phyloP scores from a whole-genome alignment of 2,329 filamentous ascomycete genomes.

The Bipolaris zeicola region DNA sequence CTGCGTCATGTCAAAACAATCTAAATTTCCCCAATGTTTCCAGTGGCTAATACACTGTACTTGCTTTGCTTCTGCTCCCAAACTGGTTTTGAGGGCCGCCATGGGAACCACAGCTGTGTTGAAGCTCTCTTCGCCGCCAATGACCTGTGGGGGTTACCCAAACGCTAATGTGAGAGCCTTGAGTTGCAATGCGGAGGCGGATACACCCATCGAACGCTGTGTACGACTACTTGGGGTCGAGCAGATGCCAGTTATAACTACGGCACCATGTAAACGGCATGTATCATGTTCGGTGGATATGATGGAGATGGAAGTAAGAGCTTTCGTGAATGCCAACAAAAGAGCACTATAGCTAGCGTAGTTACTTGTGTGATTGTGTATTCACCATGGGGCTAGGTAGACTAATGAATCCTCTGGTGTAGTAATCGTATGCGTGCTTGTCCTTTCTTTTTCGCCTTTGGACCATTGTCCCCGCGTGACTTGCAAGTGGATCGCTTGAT shows the following conservation, averaged over 20 bases:
- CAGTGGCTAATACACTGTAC: background rate
- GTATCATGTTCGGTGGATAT: slow-evolving; percentile 2
- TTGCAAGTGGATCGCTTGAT: background rate
- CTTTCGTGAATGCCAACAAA: background rate
- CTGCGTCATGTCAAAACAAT: background rate
- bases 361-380: too few species aligned
- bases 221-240: slow-evolving; percentile 7
- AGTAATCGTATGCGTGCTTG: background rate
- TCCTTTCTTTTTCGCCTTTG: background rate
- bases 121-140: background rate
- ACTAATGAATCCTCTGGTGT: background rate
- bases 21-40: background rate
- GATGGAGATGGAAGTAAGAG: background rate
- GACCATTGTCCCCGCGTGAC: background rate
- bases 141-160: background rate
- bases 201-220: slow-evolving; percentile 22
- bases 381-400: background rate
- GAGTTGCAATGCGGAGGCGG: slow-evolving; percentile 27
- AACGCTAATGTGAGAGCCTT: slow-evolving; percentile 10
- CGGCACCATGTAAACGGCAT: slow-evolving; percentile 20
- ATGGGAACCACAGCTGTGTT: slow-evolving; percentile 13
- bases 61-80: background rate
- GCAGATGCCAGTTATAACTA: slow-evolving; percentile 22
- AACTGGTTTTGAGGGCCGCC: background rate
- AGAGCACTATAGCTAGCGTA: background rate